Percentiles rank a stretch among this genome's conserved stretches.
Evolutionary conservation across 768 basidiomycete species (phyloP).

Genomic region (Hygrophoropsis aurantiaca): DNA sequence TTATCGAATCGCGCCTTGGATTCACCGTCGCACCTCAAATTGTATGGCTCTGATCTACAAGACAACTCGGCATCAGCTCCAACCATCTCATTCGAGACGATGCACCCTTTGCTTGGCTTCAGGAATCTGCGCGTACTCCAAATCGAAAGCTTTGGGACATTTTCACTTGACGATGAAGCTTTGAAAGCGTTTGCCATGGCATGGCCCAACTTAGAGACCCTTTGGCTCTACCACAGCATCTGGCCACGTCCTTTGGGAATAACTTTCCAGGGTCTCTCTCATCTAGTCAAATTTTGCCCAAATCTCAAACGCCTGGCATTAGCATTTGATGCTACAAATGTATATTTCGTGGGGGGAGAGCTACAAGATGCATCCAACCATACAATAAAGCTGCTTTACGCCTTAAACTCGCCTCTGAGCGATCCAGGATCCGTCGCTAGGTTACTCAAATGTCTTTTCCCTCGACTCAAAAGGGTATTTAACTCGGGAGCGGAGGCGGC

Average conservation of each 20-base stretch:
- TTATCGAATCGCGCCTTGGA: slow-evolving; percentile 1
- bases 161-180: slow-evolving; percentile 16
- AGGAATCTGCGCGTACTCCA: slow-evolving; percentile 15
- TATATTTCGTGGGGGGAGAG: too few relatives aligned
- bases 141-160: slow-evolving; percentile 17
- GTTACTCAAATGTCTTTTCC: too few relatives aligned
- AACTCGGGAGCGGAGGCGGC: too few relatives aligned
- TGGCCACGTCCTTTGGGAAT: slow-evolving; percentile 16
- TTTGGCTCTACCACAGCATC: slow-evolving; percentile 13
- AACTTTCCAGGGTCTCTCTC: slow-evolving; percentile 16
- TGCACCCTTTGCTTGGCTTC: slow-evolving; percentile 13
- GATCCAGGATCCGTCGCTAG: too few relatives aligned
- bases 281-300: slow-evolving; percentile 19
- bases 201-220: slow-evolving; percentile 3
- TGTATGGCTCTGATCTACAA: slow-evolving; percentile 23
- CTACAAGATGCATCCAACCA: too few relatives aligned
- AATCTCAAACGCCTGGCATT: slow-evolving; percentile 17
- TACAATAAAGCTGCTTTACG: too few relatives aligned
- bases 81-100: slow-evolving; percentile 4
- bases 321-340: slow-evolving; percentile 16
- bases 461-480: too few relatives aligned
- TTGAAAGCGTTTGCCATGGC: slow-evolving; percentile 13
- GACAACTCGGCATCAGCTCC: slow-evolving; percentile 17
- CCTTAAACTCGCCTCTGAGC: too few relatives aligned
- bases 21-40: slow-evolving; percentile 17